These are phyloP conservation scores for Aspergillus brasiliensis DNA, from an alignment of 2,329 filamentous ascomycete genomes.

Conservation along the genomic window DNA sequence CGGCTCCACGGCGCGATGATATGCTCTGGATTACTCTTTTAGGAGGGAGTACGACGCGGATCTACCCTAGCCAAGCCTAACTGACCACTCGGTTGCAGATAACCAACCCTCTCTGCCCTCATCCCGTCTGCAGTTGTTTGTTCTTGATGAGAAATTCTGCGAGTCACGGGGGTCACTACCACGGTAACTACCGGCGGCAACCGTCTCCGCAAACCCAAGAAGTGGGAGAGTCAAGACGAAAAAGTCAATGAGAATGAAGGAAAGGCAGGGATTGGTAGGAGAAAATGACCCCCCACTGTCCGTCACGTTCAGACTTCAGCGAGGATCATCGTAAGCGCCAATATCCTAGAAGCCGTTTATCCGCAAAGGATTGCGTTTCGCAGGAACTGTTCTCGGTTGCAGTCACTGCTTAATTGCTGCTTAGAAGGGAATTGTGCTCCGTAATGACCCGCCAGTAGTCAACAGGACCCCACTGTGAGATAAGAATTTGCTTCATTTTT, in stretches of 20 bases:
- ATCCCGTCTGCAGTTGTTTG: neutral
- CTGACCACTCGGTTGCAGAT: slow-evolving; percentile 5
- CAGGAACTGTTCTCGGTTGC: neutral
- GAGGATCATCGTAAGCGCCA: slow-evolving; percentile 8
- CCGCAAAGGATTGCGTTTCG: slow-evolving; percentile 2
- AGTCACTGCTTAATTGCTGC: neutral
- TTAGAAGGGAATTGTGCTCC: neutral
- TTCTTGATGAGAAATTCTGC: neutral
- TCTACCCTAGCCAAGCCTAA: slow-evolving; percentile 3
- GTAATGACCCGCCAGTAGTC: neutral
- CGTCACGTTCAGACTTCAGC: too few species aligned
- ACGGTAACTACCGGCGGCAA: slow-evolving; percentile 1
- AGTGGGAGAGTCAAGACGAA: neutral
- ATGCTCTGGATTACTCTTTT: neutral
- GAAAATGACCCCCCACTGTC: too few species aligned
- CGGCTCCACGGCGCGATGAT: neutral
- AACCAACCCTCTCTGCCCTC: slow-evolving; percentile 1
- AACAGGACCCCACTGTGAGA: slow-evolving; percentile 12
- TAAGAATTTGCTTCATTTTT: slow-evolving; percentile 9
- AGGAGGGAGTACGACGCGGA: neutral
- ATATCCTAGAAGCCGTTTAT: slow-evolving; percentile 13
- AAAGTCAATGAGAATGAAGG: too few species aligned
- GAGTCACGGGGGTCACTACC: neutral
- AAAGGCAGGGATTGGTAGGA: too few species aligned
- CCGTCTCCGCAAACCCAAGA: neutral